Percentiles rank a stretch among this genome's conserved stretches.
These are phyloP conservation scores for Ogataea siamensis DNA, from an alignment of 805 yeast genomes.

Conservation along the genomic window DNA sequence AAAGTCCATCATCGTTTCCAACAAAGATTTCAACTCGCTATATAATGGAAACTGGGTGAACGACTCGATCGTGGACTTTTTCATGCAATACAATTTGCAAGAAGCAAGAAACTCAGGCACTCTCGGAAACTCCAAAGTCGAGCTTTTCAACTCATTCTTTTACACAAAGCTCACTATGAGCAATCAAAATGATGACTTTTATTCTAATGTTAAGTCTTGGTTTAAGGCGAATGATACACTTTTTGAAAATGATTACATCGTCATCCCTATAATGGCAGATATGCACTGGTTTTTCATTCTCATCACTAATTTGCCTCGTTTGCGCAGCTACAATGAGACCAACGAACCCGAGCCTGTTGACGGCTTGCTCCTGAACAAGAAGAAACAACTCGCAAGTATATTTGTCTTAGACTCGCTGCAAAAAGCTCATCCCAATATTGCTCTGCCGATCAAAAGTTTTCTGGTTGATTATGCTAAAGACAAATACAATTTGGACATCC, in stretches of 20 bases:
- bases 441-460: conserved; percentile 54
- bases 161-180: conserved; percentile 56
- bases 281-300: conserved; percentile 89
- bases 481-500: conserved; percentile 48
- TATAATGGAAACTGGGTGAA: conserved; percentile 85
- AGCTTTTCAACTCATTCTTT: conserved; percentile 78
- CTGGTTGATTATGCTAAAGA: conserved; percentile 69
- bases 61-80: conserved; percentile 85
- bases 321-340: conserved; percentile 16
- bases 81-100: conserved; percentile 52
- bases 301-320: conserved; percentile 50
- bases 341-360: conserved; percentile 6
- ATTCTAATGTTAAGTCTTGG: conserved; percentile 74
- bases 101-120: conserved; percentile 35
- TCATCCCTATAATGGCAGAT: conserved; percentile 79
- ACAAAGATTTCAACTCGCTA: conserved; percentile 75
- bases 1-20: conserved; percentile 53
- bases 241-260: conserved; percentile 54
- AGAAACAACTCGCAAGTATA: conserved; percentile 38
- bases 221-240: conserved; percentile 59
- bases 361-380: conserved; percentile 9
- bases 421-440: conserved; percentile 52
- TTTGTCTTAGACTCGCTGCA: conserved; percentile 76
- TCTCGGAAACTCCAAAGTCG: conserved; percentile 39
- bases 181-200: conserved; percentile 37